These are phyloP conservation scores for Cyclotella sp. DNA, from an alignment of 108 stramenopile species.

Conservation along the genomic window DNA sequence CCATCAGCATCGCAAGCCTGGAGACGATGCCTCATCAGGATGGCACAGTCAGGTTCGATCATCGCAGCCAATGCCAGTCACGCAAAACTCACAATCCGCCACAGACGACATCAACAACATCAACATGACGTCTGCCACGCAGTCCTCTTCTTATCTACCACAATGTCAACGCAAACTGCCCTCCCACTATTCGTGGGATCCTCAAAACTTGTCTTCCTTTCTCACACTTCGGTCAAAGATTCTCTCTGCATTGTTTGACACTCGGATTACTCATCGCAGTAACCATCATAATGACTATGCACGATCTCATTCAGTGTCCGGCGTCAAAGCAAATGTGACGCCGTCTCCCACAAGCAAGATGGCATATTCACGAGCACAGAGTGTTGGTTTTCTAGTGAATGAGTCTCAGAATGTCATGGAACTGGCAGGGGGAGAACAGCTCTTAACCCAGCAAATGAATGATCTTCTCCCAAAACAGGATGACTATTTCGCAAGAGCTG, in stretches of 20 bases:
- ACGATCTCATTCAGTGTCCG: not conserved
- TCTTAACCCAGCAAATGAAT: not conserved
- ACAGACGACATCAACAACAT: too few relatives aligned
- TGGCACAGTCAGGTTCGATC: too few relatives aligned
- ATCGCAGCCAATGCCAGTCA: too few relatives aligned
- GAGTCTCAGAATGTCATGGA: not conserved
- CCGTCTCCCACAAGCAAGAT: not conserved
- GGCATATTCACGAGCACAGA: not conserved
- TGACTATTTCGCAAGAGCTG: constrained; percentile 18
- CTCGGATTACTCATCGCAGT: not conserved
- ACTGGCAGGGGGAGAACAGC: not conserved
- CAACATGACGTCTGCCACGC: too few relatives aligned
- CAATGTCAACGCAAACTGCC: too few relatives aligned
- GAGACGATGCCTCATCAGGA: too few relatives aligned
- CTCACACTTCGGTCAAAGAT: constrained; percentile 15
- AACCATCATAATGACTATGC: not conserved
- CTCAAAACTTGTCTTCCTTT: constrained; percentile 17
- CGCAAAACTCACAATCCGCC: too few relatives aligned
- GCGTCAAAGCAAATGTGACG: not conserved
- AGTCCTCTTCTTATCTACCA: too few relatives aligned
- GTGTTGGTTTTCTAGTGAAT: not conserved
- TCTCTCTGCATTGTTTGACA: not conserved
- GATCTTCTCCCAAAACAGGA: constrained; percentile 12
- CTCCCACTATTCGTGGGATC: constrained; percentile 7
- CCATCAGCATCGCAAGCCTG: too few relatives aligned